Evolutionary conservation across 2,329 filamentous ascomycete genomes (phyloP).

Genomic region (Phyllosticta capitalensis): DNA sequence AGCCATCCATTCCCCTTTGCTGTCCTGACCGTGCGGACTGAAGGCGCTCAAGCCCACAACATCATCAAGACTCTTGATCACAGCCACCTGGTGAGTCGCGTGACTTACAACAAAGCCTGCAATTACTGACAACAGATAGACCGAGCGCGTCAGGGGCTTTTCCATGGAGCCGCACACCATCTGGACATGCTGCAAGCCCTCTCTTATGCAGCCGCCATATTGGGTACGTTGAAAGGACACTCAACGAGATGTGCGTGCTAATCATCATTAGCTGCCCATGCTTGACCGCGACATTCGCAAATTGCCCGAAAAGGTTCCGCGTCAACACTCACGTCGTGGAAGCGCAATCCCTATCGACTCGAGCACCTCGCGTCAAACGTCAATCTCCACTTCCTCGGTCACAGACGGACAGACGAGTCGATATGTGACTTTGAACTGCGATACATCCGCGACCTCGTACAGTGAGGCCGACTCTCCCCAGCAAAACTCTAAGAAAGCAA

Average conservation of each 20-base stretch:
- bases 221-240: constrained; percentile 30
- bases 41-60: constrained; percentile 31
- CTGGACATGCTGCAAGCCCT: constrained; percentile 37
- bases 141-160: constrained; percentile 44
- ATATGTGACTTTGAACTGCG: constrained; percentile 19
- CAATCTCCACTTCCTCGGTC: constrained; percentile 30
- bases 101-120: neutral
- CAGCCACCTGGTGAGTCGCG: constrained; percentile 35
- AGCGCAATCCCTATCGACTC: constrained; percentile 14
- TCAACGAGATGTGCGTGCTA: constrained; percentile 5
- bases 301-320: constrained; percentile 32
- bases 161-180: constrained; percentile 45
- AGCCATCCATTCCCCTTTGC: constrained; percentile 39
- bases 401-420: constrained; percentile 26
- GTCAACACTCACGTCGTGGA: constrained; percentile 19
- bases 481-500: neutral
- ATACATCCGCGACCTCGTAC: constrained; percentile 26
- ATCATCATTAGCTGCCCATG: constrained; percentile 24
- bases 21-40: constrained; percentile 41
- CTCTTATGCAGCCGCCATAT: constrained; percentile 36
- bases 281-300: constrained; percentile 45
- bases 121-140: constrained; percentile 16
- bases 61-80: constrained; percentile 36
- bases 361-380: constrained; percentile 24
- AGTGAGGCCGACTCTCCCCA: constrained; percentile 16